Evolutionary conservation across 495 filamentous ascomycete species (phyloP).

Genomic region (Niebla homalea): DNA sequence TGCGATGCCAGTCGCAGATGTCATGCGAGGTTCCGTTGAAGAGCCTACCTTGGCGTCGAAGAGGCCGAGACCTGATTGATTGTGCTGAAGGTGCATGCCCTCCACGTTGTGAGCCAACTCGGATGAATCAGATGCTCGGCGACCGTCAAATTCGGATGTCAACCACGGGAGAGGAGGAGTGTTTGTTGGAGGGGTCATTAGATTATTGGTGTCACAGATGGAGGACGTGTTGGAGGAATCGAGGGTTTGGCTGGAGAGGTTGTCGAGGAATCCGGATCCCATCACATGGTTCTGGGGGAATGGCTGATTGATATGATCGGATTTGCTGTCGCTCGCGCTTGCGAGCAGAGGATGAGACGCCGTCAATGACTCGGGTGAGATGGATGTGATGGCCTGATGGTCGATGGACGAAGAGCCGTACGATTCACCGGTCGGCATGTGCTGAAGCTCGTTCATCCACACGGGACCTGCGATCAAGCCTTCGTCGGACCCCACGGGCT

Average conservation of each 20-base stretch:
- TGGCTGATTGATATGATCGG: not conserved
- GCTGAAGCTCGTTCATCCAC: conserved; percentile 2
- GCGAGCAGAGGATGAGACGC: not conserved
- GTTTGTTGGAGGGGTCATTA: conserved; percentile 14
- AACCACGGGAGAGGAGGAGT: conserved; percentile 14
- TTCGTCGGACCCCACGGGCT: not conserved
- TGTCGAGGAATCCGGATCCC: conserved; percentile 7
- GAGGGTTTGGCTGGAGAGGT: conserved; percentile 14
- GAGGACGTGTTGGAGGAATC: conserved; percentile 12
- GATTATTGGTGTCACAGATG: conserved; percentile 10
- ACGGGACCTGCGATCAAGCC: not conserved
- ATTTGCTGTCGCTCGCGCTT: not conserved
- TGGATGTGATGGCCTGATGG: not conserved
- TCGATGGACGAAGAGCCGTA: not conserved
- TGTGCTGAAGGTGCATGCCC: conserved; percentile 12
- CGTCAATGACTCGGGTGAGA: not conserved
- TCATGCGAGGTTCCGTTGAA: conserved; percentile 20
- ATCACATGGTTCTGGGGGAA: not conserved
- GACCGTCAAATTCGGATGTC: conserved; percentile 3
- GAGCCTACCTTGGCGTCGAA: conserved; percentile 23
- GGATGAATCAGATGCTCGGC: conserved; percentile 13
- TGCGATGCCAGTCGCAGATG: conserved; percentile 28
- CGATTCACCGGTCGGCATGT: not conserved
- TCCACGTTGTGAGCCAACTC: conserved; percentile 16
- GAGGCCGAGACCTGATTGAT: conserved; percentile 11